These are phyloP conservation scores for Zygosaccharomyces sapae DNA, from an alignment of 1,139 yeast species.

Conservation along the genomic window DNA sequence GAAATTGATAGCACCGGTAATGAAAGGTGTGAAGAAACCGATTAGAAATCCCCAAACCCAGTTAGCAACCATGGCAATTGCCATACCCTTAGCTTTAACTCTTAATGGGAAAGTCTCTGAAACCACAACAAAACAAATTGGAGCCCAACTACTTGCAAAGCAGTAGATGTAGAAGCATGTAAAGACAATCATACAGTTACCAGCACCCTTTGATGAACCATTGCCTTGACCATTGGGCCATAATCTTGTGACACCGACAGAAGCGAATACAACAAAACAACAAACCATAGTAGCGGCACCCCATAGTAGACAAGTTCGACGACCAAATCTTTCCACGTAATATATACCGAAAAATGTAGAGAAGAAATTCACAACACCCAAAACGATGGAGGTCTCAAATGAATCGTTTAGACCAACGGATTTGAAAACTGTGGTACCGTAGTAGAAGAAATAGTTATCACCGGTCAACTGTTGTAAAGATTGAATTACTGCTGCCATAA, in stretches of 20 bases:
- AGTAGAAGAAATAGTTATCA: conserved; percentile 73
- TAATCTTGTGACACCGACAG: conserved; percentile 59
- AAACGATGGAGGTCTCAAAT: conserved; percentile 65
- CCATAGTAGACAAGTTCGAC: conserved; percentile 56
- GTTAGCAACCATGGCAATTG: conserved; percentile 64
- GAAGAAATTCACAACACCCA: conserved; percentile 71
- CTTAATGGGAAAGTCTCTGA: conserved; percentile 74
- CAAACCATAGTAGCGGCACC: conserved; percentile 62
- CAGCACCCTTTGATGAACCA: conserved; percentile 50
- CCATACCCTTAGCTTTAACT: conserved; percentile 71
- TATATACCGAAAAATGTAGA: conserved; percentile 64
- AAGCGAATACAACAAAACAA: conserved; percentile 59
- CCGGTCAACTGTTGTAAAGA: conserved; percentile 72
- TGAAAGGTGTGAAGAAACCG: conserved; percentile 68
- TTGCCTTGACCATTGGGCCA: conserved; percentile 58
- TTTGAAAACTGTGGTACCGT: conserved; percentile 68
- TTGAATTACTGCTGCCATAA: conserved; percentile 60
- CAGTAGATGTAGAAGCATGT: conserved; percentile 72
- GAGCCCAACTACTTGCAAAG: conserved; percentile 83
- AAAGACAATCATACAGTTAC: conserved; percentile 70
- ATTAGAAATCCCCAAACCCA: conserved; percentile 76
- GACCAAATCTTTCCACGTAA: conserved; percentile 62
- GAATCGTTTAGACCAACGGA: conserved; percentile 70
- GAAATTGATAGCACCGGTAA: conserved; percentile 41
- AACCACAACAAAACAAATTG: conserved; percentile 65